Evolutionary conservation across 2,329 filamentous ascomycete species (phyloP), one percentile per base, ranked within the genome.

Genomic region (Fusarium subtropicale): DNA sequence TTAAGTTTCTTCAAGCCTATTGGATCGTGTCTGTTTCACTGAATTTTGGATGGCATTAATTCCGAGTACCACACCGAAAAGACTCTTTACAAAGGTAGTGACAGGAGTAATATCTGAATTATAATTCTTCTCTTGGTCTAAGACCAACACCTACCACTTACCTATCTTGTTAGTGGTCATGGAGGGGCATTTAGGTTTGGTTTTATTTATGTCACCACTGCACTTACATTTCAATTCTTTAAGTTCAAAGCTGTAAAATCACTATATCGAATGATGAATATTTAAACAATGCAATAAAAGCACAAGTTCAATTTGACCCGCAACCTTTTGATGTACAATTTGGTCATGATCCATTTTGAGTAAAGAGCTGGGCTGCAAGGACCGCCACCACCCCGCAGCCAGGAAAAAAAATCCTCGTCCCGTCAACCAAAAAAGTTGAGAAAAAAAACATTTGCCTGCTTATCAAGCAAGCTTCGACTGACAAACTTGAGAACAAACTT

Each of bases 391-490:
- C 74, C 72, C 74, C 74, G 74, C 74, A 71, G 63, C 60, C 65
- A 66, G 54, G 66, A 41, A 71, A 66, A 45, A 75, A 74, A 75
- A 74, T 62, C 68, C 64, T 69, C 60, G 64, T 61, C 56, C 55
- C 39, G 42, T 50, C 66, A 59, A 71, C 58, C 52, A 64, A 64
- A 56, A 51, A 66, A 22, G 44, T 46, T 31, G 59, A 60, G 66
- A 71, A 73, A 62, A 56, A 73, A 74, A 63, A 54, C 53, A 68
- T 60, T 68, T 54, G 51, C 55, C 64, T 75, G 74, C 74, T 76
- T 75, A 74, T 69, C 71, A 75, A 75, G 74, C 74, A 75, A 69
- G 48, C 55, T 60, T 66, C 62, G 51, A 69, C 66, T 67, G 56
- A 69, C 65, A 60, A 64, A 66, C 54, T 59, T 11, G 26, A 46